phyloP scores from a whole-genome alignment of 2,329 filamentous ascomycete species.

The Clonostachys byssicola region DNA sequence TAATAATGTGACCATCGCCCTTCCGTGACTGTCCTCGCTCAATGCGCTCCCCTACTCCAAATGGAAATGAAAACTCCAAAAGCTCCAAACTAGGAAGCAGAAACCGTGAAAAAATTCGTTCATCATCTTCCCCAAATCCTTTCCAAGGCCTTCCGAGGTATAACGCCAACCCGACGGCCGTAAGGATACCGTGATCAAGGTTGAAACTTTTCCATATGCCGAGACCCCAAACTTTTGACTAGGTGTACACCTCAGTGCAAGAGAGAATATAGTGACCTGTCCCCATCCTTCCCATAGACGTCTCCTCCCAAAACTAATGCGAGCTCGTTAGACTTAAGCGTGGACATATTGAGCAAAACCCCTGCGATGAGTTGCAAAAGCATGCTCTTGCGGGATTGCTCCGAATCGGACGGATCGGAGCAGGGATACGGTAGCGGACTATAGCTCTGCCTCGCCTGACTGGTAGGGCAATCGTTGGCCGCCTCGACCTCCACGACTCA shows the following conservation, averaged over 20 bases:
- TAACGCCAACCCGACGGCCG: not conserved
- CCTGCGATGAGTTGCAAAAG: too few species aligned
- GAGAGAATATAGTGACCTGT: too few species aligned
- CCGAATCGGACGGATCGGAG: too few species aligned
- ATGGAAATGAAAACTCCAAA: slow-evolving; percentile 4
- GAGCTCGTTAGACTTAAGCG: too few species aligned
- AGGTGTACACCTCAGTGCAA: too few species aligned
- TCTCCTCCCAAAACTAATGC: not conserved
- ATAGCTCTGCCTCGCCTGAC: slow-evolving; percentile 6
- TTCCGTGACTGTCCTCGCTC: too few species aligned
- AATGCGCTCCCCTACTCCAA: not conserved
- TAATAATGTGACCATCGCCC: too few species aligned
- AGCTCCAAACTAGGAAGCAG: slow-evolving; percentile 1
- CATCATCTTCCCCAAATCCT: not conserved
- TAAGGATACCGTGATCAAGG: not conserved
- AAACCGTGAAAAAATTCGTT: not conserved
- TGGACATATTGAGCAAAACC: too few species aligned
- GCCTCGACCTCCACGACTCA: slow-evolving; percentile 32
- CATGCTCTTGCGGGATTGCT: too few species aligned
- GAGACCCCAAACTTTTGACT: too few species aligned
- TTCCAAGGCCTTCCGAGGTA: not conserved
- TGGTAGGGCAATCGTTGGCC: slow-evolving; percentile 25
- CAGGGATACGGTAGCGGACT: too few species aligned
- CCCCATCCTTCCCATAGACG: not conserved
- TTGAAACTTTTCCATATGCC: not conserved